phyloP scores from a whole-genome alignment of 495 filamentous ascomycete species.

The Xeromyces bisporus region DNA sequence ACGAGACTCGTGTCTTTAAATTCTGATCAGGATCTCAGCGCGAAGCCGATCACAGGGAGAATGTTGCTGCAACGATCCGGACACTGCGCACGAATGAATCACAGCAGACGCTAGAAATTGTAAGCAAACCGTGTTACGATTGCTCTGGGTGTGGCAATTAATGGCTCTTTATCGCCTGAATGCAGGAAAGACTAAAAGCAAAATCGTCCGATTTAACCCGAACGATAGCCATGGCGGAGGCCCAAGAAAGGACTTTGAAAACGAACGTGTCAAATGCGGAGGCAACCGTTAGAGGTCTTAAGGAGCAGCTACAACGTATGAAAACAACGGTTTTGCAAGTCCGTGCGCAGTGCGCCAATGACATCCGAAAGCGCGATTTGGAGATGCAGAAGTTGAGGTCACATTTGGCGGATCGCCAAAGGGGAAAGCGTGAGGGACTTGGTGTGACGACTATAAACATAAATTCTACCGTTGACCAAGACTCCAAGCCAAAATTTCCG shows the following conservation, averaged over 20 bases:
- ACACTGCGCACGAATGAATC: constrained; percentile 53
- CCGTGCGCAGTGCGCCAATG: constrained; percentile 72
- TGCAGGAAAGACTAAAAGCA: constrained; percentile 41
- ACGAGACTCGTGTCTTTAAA: neutral
- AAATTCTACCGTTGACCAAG: constrained; percentile 22
- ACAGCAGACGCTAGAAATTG: constrained; percentile 46
- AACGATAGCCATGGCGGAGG: constrained; percentile 54
- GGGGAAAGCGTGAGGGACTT: constrained; percentile 33
- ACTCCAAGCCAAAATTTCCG: constrained; percentile 11
- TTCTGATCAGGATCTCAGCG: constrained; percentile 36
- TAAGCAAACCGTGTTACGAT: too few relatives aligned
- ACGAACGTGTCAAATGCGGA: constrained; percentile 56
- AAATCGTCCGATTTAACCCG: constrained; percentile 57
- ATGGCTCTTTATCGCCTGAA: neutral
- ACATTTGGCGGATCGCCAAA: constrained; percentile 44
- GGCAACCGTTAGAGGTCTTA: constrained; percentile 44
- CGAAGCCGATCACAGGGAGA: constrained; percentile 72
- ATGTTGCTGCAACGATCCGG: constrained; percentile 61
- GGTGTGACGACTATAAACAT: constrained; percentile 34
- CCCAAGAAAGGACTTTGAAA: constrained; percentile 52
- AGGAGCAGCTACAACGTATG: constrained; percentile 63
- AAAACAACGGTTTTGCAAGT: constrained; percentile 68
- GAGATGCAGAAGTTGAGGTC: constrained; percentile 79
- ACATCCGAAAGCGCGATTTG: constrained; percentile 78
- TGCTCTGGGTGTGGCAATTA: neutral